Conservation (phyloP, 1,284 basidiomycete genomes). For the Termitomyces sp. region DNA sequence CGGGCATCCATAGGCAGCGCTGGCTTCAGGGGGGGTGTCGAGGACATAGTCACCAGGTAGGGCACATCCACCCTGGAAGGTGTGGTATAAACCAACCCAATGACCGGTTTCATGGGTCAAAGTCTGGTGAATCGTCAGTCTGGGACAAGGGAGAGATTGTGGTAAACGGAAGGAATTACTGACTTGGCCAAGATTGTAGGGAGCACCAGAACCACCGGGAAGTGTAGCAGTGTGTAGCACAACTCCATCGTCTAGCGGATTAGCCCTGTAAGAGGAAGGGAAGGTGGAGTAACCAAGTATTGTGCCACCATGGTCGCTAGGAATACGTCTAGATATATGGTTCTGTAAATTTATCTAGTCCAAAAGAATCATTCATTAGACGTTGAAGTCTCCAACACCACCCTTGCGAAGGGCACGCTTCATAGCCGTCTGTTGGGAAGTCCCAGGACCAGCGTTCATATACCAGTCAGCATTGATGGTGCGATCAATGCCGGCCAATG, state of each 20-base stretch:
- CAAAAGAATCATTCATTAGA: conserved; percentile 27
- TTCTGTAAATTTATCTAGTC: background rate
- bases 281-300: conserved; percentile 3
- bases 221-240: background rate
- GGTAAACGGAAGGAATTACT: background rate
- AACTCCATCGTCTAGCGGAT: background rate
- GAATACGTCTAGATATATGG: background rate
- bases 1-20: background rate
- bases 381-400: conserved; percentile 38
- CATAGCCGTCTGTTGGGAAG: conserved; percentile 41
- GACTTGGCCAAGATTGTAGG: background rate
- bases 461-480: conserved; percentile 48
- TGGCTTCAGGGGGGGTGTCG: background rate
- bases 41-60: conserved; percentile 42
- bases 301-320: background rate
- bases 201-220: background rate
- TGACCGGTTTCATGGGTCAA: conserved; percentile 54
- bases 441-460: conserved; percentile 35
- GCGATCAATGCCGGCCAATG: conserved; percentile 38
- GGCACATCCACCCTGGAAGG: conserved; percentile 45
- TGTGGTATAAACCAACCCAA: conserved; percentile 56
- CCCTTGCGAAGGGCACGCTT: conserved; percentile 43
- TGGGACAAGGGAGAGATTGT: background rate
- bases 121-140: conserved; percentile 29
- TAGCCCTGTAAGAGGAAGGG: background rate